Evolutionary conservation across 2,329 filamentous ascomycete genomes (phyloP).

Genomic region (Pestalotiopsis fici): DNA sequence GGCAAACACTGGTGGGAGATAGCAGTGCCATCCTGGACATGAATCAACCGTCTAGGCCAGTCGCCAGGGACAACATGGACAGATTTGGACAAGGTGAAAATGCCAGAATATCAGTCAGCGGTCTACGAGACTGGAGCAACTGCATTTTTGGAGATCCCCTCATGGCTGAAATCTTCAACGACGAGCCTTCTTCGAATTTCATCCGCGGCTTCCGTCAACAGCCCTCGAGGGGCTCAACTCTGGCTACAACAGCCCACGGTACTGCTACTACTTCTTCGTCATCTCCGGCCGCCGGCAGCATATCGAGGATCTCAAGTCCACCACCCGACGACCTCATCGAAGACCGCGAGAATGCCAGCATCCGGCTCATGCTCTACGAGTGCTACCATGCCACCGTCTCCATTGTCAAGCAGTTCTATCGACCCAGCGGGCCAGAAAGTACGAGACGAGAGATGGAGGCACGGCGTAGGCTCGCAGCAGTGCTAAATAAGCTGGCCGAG

Average conservation of each 20-base stretch:
- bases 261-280: neutral
- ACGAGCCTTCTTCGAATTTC: conserved; percentile 44
- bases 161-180: conserved; percentile 50
- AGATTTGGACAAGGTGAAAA: neutral
- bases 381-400: conserved; percentile 56
- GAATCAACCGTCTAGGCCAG: too few relatives aligned
- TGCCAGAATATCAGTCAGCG: conserved; percentile 41
- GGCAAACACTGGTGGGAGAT: conserved; percentile 1
- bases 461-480: conserved; percentile 49
- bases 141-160: conserved; percentile 62
- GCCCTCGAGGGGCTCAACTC: neutral
- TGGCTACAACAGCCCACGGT: too few relatives aligned
- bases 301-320: conserved; percentile 15
- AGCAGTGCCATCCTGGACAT: neutral
- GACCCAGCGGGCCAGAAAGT: conserved; percentile 45
- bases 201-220: conserved; percentile 44
- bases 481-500: conserved; percentile 46
- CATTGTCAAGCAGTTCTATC: conserved; percentile 58
- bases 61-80: too few relatives aligned
- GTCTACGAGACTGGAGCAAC: conserved; percentile 60
- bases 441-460: conserved; percentile 53
- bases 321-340: conserved; percentile 35
- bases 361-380: conserved; percentile 56
- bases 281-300: neutral
- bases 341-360: conserved; percentile 40